phyloP scores from a whole-genome alignment of 2,329 filamentous ascomycete species.

The Cladophialophora carrionii region DNA sequence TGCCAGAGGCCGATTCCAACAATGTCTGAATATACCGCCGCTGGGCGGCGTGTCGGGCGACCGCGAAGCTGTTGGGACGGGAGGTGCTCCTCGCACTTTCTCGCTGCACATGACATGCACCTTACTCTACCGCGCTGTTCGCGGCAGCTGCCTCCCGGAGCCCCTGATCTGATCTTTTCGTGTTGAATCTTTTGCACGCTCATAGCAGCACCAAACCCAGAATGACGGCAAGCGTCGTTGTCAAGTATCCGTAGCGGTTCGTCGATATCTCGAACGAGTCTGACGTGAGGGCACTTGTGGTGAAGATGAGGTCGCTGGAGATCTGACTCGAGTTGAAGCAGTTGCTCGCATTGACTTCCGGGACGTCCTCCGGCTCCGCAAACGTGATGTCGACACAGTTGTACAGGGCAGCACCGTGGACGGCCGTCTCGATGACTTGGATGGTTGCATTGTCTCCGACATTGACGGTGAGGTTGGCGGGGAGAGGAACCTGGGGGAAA shows the following conservation, averaged over 20 bases:
- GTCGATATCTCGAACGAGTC: conserved; percentile 18
- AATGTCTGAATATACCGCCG: not conserved
- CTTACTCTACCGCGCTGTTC: not conserved
- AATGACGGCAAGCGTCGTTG: conserved; percentile 21
- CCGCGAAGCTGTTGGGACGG: not conserved
- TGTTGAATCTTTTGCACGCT: conserved; percentile 5
- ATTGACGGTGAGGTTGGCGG: conserved; percentile 69
- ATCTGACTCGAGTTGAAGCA: conserved; percentile 86
- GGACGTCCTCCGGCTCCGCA: conserved; percentile 75
- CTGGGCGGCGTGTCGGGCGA: not conserved
- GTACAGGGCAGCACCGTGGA: conserved; percentile 81
- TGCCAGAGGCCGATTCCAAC: not conserved
- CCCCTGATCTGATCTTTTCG: not conserved
- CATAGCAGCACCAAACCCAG: conserved; percentile 23
- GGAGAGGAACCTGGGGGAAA: conserved; percentile 84
- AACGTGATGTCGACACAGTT: conserved; percentile 95
- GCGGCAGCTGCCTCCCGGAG: not conserved
- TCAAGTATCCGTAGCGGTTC: conserved; percentile 26
- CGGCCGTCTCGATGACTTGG: conserved; percentile 79
- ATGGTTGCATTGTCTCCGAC: conserved; percentile 89
- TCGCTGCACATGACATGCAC: not conserved
- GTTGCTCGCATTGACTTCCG: conserved; percentile 75
- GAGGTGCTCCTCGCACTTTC: not conserved
- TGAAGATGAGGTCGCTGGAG: conserved; percentile 74
- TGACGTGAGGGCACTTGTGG: conserved; percentile 28